These are phyloP conservation scores for Carex parvula DNA, from an alignment of 176 grass and related monocot species.

Conservation along the genomic window DNA sequence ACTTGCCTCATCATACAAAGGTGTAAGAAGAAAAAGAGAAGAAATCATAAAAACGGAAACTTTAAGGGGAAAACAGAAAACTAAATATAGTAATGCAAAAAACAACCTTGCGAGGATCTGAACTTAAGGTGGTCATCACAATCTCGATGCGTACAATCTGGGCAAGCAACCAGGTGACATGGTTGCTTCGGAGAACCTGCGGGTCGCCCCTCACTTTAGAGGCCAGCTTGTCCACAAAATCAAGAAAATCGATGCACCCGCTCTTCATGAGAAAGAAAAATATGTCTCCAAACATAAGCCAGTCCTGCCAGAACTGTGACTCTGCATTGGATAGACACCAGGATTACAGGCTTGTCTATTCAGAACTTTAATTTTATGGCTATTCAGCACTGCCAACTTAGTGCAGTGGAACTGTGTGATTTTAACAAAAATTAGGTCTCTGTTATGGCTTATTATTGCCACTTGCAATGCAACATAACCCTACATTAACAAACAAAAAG, in stretches of 20 bases:
- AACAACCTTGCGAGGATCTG: constrained; percentile 77
- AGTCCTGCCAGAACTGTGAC: constrained; percentile 90
- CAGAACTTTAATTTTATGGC: background rate
- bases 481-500: background rate
- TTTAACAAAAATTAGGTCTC: background rate
- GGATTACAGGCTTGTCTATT: background rate
- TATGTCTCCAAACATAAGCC: constrained; percentile 95
- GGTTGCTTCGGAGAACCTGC: constrained; percentile 88
- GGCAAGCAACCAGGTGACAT: constrained; percentile 97
- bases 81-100: background rate
- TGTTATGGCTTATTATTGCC: background rate
- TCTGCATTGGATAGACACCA: constrained; percentile 41
- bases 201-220: constrained; percentile 71
- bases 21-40: background rate
- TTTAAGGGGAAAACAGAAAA: constrained; percentile 11
- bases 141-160: constrained; percentile 96
- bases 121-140: constrained; percentile 78
- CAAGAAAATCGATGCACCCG: constrained; percentile 96
- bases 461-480: background rate
- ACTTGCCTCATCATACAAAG: constrained; percentile 15
- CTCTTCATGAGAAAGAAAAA: constrained; percentile 99
- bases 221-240: constrained; percentile 92
- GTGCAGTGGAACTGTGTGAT: background rate
- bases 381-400: background rate
- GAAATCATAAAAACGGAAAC: constrained; percentile 1